Evolutionary conservation across 2,329 filamentous ascomycete genomes (phyloP).

Genomic region (Ophiostoma fasciatum): DNA sequence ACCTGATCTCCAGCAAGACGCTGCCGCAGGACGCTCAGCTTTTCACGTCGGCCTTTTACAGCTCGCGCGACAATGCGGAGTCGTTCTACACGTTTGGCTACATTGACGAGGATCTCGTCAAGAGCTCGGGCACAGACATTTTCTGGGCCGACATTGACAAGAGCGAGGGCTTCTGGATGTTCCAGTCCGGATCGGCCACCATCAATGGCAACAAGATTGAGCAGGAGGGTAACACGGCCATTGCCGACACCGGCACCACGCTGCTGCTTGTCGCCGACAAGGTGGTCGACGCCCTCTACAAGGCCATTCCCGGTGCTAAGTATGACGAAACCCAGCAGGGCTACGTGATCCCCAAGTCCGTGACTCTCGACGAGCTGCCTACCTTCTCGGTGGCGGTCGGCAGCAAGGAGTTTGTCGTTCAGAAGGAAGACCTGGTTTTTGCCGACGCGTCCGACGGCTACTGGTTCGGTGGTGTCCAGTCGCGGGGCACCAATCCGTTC

Average conservation of each 20-base stretch:
- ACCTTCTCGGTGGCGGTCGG: constrained; percentile 42
- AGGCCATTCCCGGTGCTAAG: constrained; percentile 27
- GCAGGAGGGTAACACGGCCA: constrained; percentile 26
- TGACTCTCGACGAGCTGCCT: constrained; percentile 26
- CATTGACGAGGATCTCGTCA: constrained; percentile 49
- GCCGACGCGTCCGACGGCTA: constrained; percentile 32
- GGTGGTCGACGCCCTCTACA: constrained; percentile 35
- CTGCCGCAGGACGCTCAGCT: constrained; percentile 49
- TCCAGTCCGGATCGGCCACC: constrained; percentile 43
- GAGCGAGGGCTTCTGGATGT: constrained; percentile 56
- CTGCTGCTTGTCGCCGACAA: constrained; percentile 43
- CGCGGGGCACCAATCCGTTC: constrained; percentile 34
- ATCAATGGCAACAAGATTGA: constrained; percentile 24
- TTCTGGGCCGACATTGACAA: constrained; percentile 46
- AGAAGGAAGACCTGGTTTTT: constrained; percentile 39
- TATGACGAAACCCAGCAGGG: constrained; percentile 26
- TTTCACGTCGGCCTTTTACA: constrained; percentile 63
- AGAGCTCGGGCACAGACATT: constrained; percentile 48
- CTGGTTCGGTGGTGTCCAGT: constrained; percentile 56
- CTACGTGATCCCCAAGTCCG: constrained; percentile 34
- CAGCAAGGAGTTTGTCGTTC: constrained; percentile 38
- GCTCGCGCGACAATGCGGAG: constrained; percentile 36
- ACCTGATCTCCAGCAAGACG: constrained; percentile 40
- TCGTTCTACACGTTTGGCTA: constrained; percentile 62
- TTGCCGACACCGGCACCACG: constrained; percentile 47